A percentile compares a stretch with the other conserved stretches of the same genome.
phyloP scores from a whole-genome alignment of 352 stramenopile species.

The Blastocystis sp. region DNA sequence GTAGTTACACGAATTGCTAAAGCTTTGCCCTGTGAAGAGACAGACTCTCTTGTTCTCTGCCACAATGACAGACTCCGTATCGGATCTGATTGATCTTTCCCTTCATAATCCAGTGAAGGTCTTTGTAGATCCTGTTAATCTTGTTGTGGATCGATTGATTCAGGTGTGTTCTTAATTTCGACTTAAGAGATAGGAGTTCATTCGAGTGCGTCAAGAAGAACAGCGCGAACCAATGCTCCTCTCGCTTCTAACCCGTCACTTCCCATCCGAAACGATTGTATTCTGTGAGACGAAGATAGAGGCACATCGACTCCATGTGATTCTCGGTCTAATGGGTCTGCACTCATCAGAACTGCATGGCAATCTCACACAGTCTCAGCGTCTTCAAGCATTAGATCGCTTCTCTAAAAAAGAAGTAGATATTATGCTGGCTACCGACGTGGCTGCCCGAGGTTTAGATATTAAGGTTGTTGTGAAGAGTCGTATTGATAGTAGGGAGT shows the following conservation, averaged over 20 bases:
- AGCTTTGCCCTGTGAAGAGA: conserved; percentile 86
- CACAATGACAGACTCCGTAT: conserved; percentile 94
- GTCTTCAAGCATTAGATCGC: conserved; percentile 88
- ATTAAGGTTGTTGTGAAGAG: conserved; percentile 74
- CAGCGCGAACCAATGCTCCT: conserved; percentile 91
- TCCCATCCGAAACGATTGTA: conserved; percentile 87
- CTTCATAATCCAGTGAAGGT: conserved; percentile 93
- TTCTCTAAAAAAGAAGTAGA: conserved; percentile 90
- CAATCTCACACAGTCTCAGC: conserved; percentile 92
- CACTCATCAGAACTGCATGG: conserved; percentile 95
- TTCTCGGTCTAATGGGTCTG: conserved; percentile 85
- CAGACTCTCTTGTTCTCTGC: conserved; percentile 98
- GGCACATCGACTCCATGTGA: conserved; percentile 92
- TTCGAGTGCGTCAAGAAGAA: conserved; percentile 86
- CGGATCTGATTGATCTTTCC: conserved; percentile 91
- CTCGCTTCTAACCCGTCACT: conserved; percentile 89
- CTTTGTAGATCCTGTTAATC: conserved; percentile 85
- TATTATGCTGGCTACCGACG: conserved; percentile 94
- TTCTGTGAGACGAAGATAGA: conserved; percentile 97
- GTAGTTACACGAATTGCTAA: conserved; percentile 83
- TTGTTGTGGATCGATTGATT: conserved; percentile 90
- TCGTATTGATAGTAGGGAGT: conserved; percentile 77
- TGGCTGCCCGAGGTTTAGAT: conserved; percentile 96
- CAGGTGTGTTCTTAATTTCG: conserved; percentile 73
- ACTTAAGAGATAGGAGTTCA: conserved; percentile 82